Evolutionary conservation across 1,139 yeast genomes (phyloP), one percentile per base, ranked within the genome.

Genomic region (Saccharomyces uvarum): DNA sequence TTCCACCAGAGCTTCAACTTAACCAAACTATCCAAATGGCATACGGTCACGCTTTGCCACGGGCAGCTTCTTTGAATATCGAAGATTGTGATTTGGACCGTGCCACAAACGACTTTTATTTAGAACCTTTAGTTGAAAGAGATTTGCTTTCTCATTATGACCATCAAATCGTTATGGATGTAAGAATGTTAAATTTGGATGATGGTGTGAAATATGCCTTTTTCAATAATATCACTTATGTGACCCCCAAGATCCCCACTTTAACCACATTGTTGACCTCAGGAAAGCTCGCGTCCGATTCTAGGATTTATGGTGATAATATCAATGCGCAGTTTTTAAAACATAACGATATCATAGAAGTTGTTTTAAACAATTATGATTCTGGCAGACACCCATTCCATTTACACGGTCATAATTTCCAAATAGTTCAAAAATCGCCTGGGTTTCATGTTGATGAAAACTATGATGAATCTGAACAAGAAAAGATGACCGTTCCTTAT

Each of bases 301-400:
- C 75, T 3, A 65, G 70, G 16, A 78, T 85, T 44, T 86, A 86
- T 63, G 93, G 95, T 53, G 75, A 84, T 42, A 86, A 86, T 67
- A 80, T 86, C 44, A 77, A 85, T 64, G 69, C 87, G 0, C 81
- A 77, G 69, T 81, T 86, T 5, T 74, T 86, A 50, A 82, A 82
- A 63, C 71, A 76, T 32, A 79, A 81, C 58, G 90, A 85, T 56
- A 74, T 83, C 51, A 74, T 86, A 54, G 90, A 86, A 63, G 74
- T 86, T 56, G 88, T 85, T 2, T 66, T 86, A 47, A 86, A 86
- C 67, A 86, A 86, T 65, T 76, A 77, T 67, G 95, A 86, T 69
- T 79, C 86, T 13, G 89, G 89, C 57, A 82, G 79, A 68, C 95
- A 86, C 72, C 93, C 93, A 32, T 85, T 86, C 83, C 95, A 86